Evolutionary conservation across 345 rosid genomes (phyloP).

Genomic region (Litchi chinensis): DNA sequence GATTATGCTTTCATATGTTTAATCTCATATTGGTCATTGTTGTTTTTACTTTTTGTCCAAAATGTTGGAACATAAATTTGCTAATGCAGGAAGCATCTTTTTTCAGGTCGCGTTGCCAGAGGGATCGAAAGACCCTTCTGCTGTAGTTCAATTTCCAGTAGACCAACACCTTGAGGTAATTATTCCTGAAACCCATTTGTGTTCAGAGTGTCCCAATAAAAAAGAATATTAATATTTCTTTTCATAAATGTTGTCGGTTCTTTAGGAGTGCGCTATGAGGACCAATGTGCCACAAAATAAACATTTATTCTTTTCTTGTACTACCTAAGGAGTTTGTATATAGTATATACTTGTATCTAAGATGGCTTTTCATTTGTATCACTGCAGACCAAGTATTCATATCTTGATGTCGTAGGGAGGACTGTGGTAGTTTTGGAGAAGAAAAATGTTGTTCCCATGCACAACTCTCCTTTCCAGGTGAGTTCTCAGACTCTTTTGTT

Average conservation of each 20-base stretch:
- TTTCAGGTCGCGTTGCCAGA: constrained; percentile 94
- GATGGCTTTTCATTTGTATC: constrained; percentile 17
- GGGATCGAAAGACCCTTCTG: constrained; percentile 92
- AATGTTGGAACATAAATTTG: constrained; percentile 7
- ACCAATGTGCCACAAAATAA: background rate
- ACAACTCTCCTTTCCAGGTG: constrained; percentile 87
- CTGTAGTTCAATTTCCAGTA: constrained; percentile 78
- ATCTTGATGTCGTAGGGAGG: constrained; percentile 97
- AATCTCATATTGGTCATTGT: constrained; percentile 4
- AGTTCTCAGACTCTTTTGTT: constrained; percentile 9
- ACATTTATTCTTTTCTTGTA: background rate
- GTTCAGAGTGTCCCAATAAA: background rate
- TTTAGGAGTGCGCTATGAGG: background rate
- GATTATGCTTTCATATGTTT: constrained; percentile 14
- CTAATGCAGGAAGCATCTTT: constrained; percentile 26
- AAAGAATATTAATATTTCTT: background rate
- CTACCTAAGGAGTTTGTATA: background rate
- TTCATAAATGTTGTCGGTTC: background rate
- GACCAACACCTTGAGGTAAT: constrained; percentile 78
- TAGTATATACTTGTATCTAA: background rate
- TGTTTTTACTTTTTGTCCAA: constrained; percentile 10
- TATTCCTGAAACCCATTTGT: constrained; percentile 9
- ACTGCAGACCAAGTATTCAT: constrained; percentile 86
- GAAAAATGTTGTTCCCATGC: constrained; percentile 82
- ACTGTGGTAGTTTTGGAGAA: constrained; percentile 92